These are phyloP conservation scores for Cicer judaicum DNA, from an alignment of 306 rosid genomes.

Conservation along the genomic window DNA sequence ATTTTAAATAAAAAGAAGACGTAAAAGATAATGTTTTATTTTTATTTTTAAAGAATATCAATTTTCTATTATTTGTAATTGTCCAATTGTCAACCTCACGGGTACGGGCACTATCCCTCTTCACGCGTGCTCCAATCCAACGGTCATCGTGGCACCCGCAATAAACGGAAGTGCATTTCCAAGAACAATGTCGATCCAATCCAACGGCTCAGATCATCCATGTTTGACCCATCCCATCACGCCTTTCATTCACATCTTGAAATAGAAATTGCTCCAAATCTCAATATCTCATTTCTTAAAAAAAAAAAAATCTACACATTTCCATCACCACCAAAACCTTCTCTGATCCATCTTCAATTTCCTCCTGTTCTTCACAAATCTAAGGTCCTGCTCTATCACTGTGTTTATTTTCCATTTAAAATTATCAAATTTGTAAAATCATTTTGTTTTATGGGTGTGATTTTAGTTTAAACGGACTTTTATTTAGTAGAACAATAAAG, in stretches of 20 bases:
- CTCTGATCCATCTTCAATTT: conserved; percentile 7
- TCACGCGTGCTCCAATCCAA: conserved; percentile 94
- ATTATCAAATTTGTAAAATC: not conserved
- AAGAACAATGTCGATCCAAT: conserved; percentile 48
- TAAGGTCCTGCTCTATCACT: conserved; percentile 34
- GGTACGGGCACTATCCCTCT: conserved; percentile 58
- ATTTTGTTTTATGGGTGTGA: not conserved
- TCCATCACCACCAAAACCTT: conserved; percentile 14
- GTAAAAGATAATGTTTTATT: no score
- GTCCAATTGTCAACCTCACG: conserved; percentile 65
- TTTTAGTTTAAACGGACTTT: not conserved
- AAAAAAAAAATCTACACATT: conserved; percentile 21
- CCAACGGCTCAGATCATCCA: conserved; percentile 70
- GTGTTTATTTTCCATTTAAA: not conserved
- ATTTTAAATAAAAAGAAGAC: no score
- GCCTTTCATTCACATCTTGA: conserved; percentile 27
- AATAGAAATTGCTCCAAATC: not conserved
- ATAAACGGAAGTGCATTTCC: conserved; percentile 78
- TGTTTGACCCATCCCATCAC: conserved; percentile 54
- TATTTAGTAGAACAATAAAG: not conserved
- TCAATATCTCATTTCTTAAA: conserved; percentile 2
- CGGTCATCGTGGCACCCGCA: conserved; percentile 62
- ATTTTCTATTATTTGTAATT: not conserved
- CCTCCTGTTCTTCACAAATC: not conserved
- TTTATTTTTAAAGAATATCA: no score